Evolutionary conservation across 163 green algal species (phyloP).

Genomic region (Scenedesmus sp.): DNA sequence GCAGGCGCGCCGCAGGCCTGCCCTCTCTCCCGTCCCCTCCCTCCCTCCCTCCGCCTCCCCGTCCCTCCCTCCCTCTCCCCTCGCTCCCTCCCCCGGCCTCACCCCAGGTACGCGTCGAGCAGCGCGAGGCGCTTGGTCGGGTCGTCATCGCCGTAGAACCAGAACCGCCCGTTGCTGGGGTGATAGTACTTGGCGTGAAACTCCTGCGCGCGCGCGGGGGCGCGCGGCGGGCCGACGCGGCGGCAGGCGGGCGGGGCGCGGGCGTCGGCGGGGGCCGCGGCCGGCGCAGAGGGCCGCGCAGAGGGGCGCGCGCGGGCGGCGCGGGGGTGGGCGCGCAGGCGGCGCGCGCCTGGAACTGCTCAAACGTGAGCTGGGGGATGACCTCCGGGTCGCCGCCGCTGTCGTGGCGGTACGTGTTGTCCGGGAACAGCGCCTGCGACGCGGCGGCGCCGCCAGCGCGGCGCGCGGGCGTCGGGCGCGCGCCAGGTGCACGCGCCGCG

Average conservation of each 20-base stretch:
- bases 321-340: too few species aligned
- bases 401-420: conserved; percentile 96
- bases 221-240: too few species aligned
- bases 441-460: too few species aligned
- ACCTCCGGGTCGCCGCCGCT: conserved; percentile 90
- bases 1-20: neutral
- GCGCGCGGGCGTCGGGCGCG: too few species aligned
- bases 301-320: too few species aligned
- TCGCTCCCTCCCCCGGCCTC: neutral
- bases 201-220: conserved; percentile 68
- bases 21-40: too few species aligned
- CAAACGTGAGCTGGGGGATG: conserved; percentile 97
- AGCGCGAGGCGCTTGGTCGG: conserved; percentile 86
- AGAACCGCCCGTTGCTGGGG: conserved; percentile 96
- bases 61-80: too few species aligned
- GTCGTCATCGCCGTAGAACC: conserved; percentile 98
- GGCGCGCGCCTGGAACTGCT: conserved; percentile 85
- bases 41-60: too few species aligned
- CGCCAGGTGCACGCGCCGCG: too few species aligned
- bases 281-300: too few species aligned
- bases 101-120: conserved; percentile 81
- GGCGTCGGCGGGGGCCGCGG: too few species aligned
- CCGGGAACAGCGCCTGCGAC: conserved; percentile 88
- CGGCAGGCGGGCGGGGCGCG: neutral
- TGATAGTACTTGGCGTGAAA: conserved; percentile 98